A percentile compares a stretch with the other conserved stretches of the same genome.
phyloP scores from a whole-genome alignment of 352 stramenopile species.

The Globisporangium polare region DNA sequence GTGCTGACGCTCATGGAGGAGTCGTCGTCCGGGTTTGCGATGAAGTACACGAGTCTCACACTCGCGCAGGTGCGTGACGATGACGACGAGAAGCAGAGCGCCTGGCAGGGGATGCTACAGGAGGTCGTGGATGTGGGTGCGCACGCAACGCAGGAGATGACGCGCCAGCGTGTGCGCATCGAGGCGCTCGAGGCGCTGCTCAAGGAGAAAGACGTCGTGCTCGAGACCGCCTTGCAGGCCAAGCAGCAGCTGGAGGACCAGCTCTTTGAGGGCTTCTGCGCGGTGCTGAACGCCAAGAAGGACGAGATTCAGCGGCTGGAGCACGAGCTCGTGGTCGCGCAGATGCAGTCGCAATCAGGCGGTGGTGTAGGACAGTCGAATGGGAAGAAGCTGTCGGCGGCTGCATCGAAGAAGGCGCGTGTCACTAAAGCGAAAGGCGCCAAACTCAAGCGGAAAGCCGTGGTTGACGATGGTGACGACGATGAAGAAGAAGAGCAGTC shows the following conservation, averaged over 20 bases:
- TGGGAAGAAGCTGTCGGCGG: neutral
- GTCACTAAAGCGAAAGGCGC: conserved; percentile 22
- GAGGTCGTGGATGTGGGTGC: conserved; percentile 19
- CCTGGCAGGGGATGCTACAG: conserved; percentile 32
- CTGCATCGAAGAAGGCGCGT: neutral
- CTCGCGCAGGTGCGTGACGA: conserved; percentile 16
- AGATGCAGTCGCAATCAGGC: neutral
- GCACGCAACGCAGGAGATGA: conserved; percentile 10
- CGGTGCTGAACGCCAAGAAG: conserved; percentile 59
- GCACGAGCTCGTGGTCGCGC: conserved; percentile 22
- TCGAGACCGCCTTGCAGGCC: conserved; percentile 33
- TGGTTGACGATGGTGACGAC: conserved; percentile 14
- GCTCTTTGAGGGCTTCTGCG: conserved; percentile 41
- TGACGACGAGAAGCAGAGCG: conserved; percentile 2
- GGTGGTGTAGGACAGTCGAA: neutral
- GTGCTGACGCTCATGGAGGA: conserved; percentile 52
- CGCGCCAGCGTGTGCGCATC: conserved; percentile 20
- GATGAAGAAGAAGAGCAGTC: conserved; percentile 17
- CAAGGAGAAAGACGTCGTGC: conserved; percentile 36
- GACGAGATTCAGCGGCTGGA: conserved; percentile 48
- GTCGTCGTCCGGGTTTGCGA: conserved; percentile 27
- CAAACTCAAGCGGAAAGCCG: conserved; percentile 27
- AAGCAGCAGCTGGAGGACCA: conserved; percentile 45
- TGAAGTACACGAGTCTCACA: conserved; percentile 46
- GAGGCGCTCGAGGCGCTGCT: conserved; percentile 30